Conservation (phyloP, 805 yeast genomes). For the Metschnikowia colocasiae region DNA sequence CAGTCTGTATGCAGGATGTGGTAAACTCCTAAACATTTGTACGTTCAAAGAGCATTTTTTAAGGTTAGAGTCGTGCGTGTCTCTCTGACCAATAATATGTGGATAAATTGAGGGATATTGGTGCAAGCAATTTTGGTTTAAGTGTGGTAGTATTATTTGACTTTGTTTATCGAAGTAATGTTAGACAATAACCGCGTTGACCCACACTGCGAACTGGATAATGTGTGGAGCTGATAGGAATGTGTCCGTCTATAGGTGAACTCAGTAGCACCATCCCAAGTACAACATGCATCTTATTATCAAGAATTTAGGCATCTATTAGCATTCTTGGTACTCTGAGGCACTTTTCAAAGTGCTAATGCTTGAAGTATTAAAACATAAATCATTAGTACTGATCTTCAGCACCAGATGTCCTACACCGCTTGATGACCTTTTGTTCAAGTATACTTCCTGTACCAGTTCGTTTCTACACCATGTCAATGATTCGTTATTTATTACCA, state of each 20-base stretch:
- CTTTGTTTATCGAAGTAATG: not conserved
- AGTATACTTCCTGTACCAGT: not conserved
- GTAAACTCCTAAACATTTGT: not conserved
- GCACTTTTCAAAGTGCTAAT: too few species aligned
- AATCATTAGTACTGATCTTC: too few species aligned
- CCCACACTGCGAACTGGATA: not conserved
- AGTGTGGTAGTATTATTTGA: not conserved
- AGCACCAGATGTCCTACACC: too few species aligned
- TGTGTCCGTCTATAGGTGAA: not conserved
- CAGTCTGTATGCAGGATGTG: not conserved
- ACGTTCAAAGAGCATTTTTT: too few species aligned
- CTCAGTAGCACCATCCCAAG: too few species aligned
- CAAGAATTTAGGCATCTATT: too few species aligned
- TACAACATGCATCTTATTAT: too few species aligned
- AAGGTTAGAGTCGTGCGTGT: not conserved
- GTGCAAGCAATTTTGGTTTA: not conserved
- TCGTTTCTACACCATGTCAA: not conserved
- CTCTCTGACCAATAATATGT: not conserved
- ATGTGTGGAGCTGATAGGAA: not conserved
- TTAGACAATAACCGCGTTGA: not conserved
- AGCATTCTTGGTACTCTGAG: too few species aligned
- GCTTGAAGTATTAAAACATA: too few species aligned
- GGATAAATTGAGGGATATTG: not conserved
- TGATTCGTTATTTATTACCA: slow-evolving; percentile 12
- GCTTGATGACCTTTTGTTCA: too few species aligned